Percentiles rank a stretch among this genome's conserved stretches.
phyloP scores from a whole-genome alignment of 164 flowering plant species.

The Nymphaea thermarum region DNA sequence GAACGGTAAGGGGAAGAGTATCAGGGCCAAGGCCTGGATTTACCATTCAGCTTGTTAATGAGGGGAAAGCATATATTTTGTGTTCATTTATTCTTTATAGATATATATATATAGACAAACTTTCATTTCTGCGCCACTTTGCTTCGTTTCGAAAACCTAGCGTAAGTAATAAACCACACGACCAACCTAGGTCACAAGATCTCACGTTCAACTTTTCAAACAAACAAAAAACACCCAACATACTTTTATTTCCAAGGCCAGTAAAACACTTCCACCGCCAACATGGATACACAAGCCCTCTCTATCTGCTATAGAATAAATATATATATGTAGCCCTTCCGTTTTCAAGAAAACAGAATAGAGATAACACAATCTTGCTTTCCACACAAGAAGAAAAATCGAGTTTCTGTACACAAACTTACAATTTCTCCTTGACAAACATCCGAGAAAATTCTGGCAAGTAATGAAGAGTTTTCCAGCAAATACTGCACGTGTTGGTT shows the following conservation, averaged over 20 bases:
- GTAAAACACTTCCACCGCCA: background rate
- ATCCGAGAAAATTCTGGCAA: background rate
- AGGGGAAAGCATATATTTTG: no score
- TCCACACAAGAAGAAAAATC: background rate
- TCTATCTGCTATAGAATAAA: no score
- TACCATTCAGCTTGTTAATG: no score
- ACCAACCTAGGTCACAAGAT: no score
- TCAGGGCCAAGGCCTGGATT: no score
- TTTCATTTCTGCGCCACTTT: no score
- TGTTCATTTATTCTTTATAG: no score
- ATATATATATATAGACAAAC: no score
- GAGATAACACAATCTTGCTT: background rate
- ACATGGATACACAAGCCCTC: background rate
- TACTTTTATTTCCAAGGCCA: background rate
- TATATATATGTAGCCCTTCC: background rate
- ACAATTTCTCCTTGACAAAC: background rate
- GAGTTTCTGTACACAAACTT: slow-evolving; percentile 2
- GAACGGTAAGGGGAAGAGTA: no score
- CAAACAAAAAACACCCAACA: background rate
- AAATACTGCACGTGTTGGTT: background rate
- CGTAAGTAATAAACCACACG: no score
- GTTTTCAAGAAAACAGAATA: background rate
- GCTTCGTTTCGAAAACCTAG: no score
- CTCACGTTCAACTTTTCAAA: background rate
- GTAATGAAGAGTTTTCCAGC: background rate